Percentiles rank a stretch among this genome's conserved stretches.
Evolutionary conservation across 768 basidiomycete species (phyloP).

Genomic region (Tricholoma terreum): DNA sequence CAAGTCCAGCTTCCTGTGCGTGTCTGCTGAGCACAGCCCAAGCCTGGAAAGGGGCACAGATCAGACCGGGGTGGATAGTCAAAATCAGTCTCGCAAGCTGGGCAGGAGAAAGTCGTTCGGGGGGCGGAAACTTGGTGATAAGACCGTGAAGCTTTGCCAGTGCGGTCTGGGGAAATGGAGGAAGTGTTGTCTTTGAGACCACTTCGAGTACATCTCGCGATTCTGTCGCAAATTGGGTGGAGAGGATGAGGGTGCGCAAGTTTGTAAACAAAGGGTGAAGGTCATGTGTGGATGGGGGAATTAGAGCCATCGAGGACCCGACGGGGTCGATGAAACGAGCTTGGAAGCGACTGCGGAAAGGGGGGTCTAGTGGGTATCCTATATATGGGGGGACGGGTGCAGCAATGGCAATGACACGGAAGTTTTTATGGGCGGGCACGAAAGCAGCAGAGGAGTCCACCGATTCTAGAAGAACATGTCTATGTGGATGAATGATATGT

Average conservation of each 20-base stretch:
- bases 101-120: constrained; percentile 34
- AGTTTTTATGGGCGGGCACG: constrained; percentile 64
- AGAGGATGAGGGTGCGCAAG: constrained; percentile 54
- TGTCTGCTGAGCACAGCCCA: constrained; percentile 62
- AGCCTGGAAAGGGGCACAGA: constrained; percentile 54
- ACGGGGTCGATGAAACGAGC: constrained; percentile 64
- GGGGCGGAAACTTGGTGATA: constrained; percentile 47
- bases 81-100: constrained; percentile 55
- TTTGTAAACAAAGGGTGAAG: constrained; percentile 36
- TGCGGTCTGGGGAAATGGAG: constrained; percentile 65
- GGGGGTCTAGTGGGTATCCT: constrained; percentile 64
- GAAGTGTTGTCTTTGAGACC: constrained; percentile 50
- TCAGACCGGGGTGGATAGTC: constrained; percentile 56
- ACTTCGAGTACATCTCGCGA: constrained; percentile 50
- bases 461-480: constrained; percentile 48
- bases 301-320: constrained; percentile 44
- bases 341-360: constrained; percentile 67
- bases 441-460: constrained; percentile 36
- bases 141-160: constrained; percentile 48
- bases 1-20: constrained; percentile 51
- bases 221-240: constrained; percentile 64
- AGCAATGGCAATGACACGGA: constrained; percentile 66
- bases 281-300: constrained; percentile 7
- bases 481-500: constrained; percentile 64
- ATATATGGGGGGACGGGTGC: constrained; percentile 68